phyloP scores from a whole-genome alignment of 768 basidiomycete species.

The Auricularia sp. region DNA sequence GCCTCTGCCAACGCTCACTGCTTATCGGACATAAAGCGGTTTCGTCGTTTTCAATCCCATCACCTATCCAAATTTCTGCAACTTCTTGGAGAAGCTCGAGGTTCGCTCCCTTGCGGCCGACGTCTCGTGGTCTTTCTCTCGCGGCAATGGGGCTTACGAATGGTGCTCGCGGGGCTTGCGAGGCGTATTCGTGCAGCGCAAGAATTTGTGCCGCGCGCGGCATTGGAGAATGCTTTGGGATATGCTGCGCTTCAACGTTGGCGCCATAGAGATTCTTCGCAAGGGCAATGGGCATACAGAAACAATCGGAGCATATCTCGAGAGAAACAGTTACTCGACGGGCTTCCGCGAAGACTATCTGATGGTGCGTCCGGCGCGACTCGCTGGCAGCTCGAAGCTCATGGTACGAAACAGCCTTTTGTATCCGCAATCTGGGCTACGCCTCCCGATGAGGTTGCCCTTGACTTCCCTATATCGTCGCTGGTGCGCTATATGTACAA shows the following conservation, averaged over 20 bases:
- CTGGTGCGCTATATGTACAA: conserved; percentile 26
- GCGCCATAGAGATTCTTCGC: conserved; percentile 18
- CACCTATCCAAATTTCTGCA: conserved; percentile 28
- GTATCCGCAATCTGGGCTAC: conserved; percentile 29
- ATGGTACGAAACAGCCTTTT: conserved; percentile 20
- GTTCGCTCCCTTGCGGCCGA: conserved; percentile 18
- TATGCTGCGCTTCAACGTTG: conserved; percentile 25
- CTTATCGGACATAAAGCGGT: conserved; percentile 6
- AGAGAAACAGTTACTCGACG: conserved; percentile 22
- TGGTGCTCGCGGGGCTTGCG: conserved; percentile 21
- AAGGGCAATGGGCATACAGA: conserved; percentile 10
- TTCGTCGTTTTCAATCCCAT: conserved; percentile 22
- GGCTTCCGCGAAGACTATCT: conserved; percentile 28
- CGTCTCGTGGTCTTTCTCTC: conserved; percentile 27
- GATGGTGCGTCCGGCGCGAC: conserved; percentile 16
- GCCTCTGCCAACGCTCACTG: background rate
- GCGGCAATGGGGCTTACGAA: conserved; percentile 25
- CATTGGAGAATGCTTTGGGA: conserved; percentile 27
- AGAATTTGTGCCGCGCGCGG: conserved; percentile 22
- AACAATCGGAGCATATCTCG: conserved; percentile 24
- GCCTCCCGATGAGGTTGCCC: conserved; percentile 23
- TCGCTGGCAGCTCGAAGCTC: no score
- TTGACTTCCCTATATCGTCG: conserved; percentile 26
- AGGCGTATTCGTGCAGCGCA: conserved; percentile 23
- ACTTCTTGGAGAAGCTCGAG: conserved; percentile 19